A percentile compares a stretch with the other conserved stretches of the same genome.
phyloP scores from a whole-genome alignment of 257 asterid species.

The Solanum microdontum region DNA sequence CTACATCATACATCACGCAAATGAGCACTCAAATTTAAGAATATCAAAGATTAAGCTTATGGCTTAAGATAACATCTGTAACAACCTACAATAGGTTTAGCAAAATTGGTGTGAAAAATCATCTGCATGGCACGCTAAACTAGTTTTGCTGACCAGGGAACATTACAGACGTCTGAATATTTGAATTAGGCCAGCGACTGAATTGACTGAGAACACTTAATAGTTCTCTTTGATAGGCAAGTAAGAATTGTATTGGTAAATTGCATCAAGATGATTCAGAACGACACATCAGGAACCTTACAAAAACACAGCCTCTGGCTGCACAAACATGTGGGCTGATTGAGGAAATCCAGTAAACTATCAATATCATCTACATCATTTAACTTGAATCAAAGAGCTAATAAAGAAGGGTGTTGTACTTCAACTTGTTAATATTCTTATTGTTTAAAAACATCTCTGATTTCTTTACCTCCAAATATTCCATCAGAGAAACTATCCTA shows the following conservation, averaged over 20 bases:
- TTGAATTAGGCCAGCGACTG: neutral
- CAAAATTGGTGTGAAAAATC: neutral
- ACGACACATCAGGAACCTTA: neutral
- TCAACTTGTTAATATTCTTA: neutral
- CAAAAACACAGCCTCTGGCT: neutral
- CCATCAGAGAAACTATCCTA: neutral
- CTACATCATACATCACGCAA: constrained; percentile 18
- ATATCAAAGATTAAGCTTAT: neutral
- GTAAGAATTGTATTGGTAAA: neutral
- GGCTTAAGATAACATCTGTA: neutral
- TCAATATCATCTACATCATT: neutral
- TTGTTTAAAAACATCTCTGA: neutral
- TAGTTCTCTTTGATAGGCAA: neutral
- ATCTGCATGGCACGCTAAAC: neutral
- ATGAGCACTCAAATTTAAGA: neutral
- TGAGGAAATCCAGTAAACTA: neutral
- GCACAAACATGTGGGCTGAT: neutral
- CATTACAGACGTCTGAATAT: neutral
- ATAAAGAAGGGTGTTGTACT: neutral
- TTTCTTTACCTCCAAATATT: neutral
- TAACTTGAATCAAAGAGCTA: neutral
- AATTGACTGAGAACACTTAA: neutral
- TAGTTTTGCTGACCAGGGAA: neutral
- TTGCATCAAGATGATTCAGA: neutral
- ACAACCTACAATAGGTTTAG: neutral